Base-by-base conservation (phyloP, 2,329 filamentous ascomycete genomes). In the Pseudonectria foliicola region DNA sequence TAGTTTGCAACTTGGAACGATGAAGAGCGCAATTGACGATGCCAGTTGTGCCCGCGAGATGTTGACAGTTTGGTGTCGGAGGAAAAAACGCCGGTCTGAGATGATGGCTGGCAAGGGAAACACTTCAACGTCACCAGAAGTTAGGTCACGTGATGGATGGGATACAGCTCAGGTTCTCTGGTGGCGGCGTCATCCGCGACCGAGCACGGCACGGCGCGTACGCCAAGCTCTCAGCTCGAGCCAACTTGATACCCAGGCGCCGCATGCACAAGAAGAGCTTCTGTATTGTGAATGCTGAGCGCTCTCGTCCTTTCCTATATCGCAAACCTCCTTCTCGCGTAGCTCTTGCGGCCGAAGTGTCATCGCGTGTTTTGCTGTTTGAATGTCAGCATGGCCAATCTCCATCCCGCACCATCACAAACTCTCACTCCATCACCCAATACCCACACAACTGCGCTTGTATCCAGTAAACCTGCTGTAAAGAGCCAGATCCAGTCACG, bases 71-170 rank as follows among this genome's bases (percentile, higher is more conserved):
- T 53, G 53, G 52, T 54, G 52, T 59, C 46, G 53, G 52, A 46
- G 52, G 53, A 52, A 55, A 57, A 59, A 60, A 57, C 48, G 50
- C 48, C 46, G 49, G 49, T 50, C 45, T 38, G 44, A 52, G 46
- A 56, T 51, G 50, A 53, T 52, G 46, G 50, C 45, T 49, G 48
- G 44, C 41, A 45, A 44, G 48, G 54, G 48, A 53, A 54, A 46
- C 45, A 49, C 48, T 54, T 54, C 49, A 55, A 61, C 57, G 57
- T 61, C 57, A 61, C 57, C 47, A 41, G 45, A 39, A 43, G 44
- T 14, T 21, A 7, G 31, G 32, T 61, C 57, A 61, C 57, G 57
- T 61, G 57, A 61, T 33, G 32, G 2, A n/a, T 38, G 44, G 32
- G 2, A n/a, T 38, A 45, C 43, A 41, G 41, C 38, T 27, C 40